Evolutionary conservation across 176 grass and related monocot species (phyloP), one percentile per base, ranked within the genome.

Genomic region (Pharus latifolius): DNA sequence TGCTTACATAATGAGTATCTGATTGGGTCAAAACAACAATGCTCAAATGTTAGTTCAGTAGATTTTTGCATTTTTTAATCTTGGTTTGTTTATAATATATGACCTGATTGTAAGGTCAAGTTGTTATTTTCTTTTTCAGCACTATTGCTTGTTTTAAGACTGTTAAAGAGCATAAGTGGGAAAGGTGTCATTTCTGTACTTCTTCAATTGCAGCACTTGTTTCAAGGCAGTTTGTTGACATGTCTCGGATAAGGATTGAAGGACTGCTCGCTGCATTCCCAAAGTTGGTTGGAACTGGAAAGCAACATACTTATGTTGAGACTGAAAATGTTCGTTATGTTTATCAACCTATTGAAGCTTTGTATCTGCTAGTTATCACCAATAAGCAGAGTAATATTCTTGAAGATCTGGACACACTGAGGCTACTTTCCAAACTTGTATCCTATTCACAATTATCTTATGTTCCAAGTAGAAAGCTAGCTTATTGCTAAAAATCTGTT

Each of bases 311-410:
- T 33, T 90, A 90, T 78, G 76, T 95, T 61, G 91, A 90, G 67
- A 84, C 87, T 59, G 87, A 95, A 78, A 90, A 88, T 81, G 92
- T 91, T 31, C 84, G 92, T 52, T 96, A 96, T 81, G 79, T 96
- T n/a, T 96, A 91, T 75, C 92, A 91, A 73, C 85, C 88, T 51
- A 96, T 96, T 46, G 92, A 96, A 82, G 65, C 46, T 24, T 65
- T 91, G 8, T 95, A 87, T 84, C 63, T 87, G 44, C 19, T 90
- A 56, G 29, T 95, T 67, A 82, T 87, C 60, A 90, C 86, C n/a
- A 90, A 95, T 65, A 95, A 95, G 74, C 87, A 95, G 75, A 95
- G 83, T 65, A 95, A 87, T 65, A 96, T 96, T 76, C 74, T 96
- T 73, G 91, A 96, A 80, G 87, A 96, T 82, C 70, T 96, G 55